Evolutionary conservation across 805 yeast genomes (phyloP), one percentile per base, ranked within the genome.

Genomic region (Groenewaldozyma tartarivorans): DNA sequence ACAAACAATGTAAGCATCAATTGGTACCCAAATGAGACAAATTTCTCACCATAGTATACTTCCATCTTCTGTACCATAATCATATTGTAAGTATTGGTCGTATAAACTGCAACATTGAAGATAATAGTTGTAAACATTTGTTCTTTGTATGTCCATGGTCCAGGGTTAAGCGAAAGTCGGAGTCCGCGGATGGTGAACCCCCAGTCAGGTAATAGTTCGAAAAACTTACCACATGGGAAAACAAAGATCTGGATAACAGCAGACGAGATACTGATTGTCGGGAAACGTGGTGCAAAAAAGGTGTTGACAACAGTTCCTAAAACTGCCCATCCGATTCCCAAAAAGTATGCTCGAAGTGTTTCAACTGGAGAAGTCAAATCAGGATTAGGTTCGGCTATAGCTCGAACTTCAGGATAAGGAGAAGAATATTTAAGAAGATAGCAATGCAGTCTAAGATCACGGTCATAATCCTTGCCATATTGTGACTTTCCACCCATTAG

Each of bases 81-180:
- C 40, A 42, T 42, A 31, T 35, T 42, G 39, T 38, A 47, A 27
- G 45, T 39, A 21, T 44, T 41, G 29, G 51, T 45, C 16, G 50
- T 45, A 18, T 46, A 61, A 20, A 65, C 63, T 32, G 63, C 58
- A 41, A 62, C 61, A 40, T 66, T 56, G 27, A 67, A 47, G 48
- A 44, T 46, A 34, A 50, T 43, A 16, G 82, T 72, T 4, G 78
- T 62, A 45, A 77, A 64, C 79, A 76, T 75, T 54, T 77, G 82
- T 51, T 78, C 83, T 52, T 78, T 78, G 45, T 57, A 62, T 31
- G 65, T 62, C 77, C 79, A 77, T 15, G 79, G 79, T 9, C 81
- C 79, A 4, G 81, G 79, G 34, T 43, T 35, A 44, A 74, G 57
- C 15, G 67, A 62, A 44, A 57, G 51, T 49, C 66, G 60, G 24